Evolutionary conservation across 2,329 filamentous ascomycete species (phyloP).

Genomic region (Zasmidium cellare): DNA sequence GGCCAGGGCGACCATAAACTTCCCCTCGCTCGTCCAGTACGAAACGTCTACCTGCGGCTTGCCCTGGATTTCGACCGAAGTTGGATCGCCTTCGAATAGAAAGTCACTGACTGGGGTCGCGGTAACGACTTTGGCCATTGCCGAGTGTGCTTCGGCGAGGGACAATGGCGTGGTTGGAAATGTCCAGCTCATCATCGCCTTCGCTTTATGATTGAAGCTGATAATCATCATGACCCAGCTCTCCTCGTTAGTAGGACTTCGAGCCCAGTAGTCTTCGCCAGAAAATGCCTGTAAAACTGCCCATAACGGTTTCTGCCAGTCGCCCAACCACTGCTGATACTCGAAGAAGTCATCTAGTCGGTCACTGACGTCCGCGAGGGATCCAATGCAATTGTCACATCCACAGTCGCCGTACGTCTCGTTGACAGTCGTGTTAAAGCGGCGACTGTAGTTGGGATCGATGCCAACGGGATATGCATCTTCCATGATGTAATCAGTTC

Average conservation of each 20-base stretch:
- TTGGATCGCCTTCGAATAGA: slow-evolving; percentile 38
- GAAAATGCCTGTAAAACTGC: slow-evolving; percentile 53
- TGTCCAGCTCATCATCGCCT: slow-evolving; percentile 52
- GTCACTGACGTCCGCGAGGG: slow-evolving; percentile 53
- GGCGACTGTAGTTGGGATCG: slow-evolving; percentile 54
- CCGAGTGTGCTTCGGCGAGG: slow-evolving; percentile 36
- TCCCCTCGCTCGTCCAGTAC: slow-evolving; percentile 21
- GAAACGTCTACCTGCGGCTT: slow-evolving; percentile 22
- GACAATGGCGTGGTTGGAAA: slow-evolving; percentile 41
- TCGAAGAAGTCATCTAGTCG: slow-evolving; percentile 44
- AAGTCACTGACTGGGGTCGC: slow-evolving; percentile 35
- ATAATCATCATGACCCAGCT: slow-evolving; percentile 51
- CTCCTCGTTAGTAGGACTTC: slow-evolving; percentile 48
- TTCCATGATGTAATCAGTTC: slow-evolving; percentile 60
- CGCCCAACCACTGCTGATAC: slow-evolving; percentile 44
- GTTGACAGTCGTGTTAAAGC: slow-evolving; percentile 59
- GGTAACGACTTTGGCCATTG: slow-evolving; percentile 44
- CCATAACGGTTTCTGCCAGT: slow-evolving; percentile 48
- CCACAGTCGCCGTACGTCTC: slow-evolving; percentile 62
- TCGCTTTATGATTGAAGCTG: slow-evolving; percentile 51
- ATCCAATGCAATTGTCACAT: slow-evolving; percentile 60
- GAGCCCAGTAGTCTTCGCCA: slow-evolving; percentile 48
- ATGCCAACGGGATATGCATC: slow-evolving; percentile 62
- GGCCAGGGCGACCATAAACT: slow-evolving; percentile 25
- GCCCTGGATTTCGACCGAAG: slow-evolving; percentile 12